A percentile compares a stretch with the other conserved stretches of the same genome.
phyloP scores from a whole-genome alignment of 768 basidiomycete genomes.

The Hemileccinum impolitum region DNA sequence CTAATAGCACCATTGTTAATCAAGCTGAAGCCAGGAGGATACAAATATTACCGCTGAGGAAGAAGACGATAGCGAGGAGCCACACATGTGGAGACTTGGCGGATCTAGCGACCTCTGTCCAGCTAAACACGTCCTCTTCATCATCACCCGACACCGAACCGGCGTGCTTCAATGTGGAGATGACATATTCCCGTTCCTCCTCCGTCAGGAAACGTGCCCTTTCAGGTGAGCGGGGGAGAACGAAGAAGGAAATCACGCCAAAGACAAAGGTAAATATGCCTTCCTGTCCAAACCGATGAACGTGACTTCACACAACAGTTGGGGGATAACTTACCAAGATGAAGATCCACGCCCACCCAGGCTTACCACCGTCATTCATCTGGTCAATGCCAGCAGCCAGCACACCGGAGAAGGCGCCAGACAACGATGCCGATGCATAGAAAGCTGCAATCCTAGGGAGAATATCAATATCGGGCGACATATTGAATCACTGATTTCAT shows the following conservation, averaged over 20 bases:
- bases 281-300: conserved; percentile 32
- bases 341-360: conserved; percentile 65
- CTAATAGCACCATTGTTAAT: conserved; percentile 11
- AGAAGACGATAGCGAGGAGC: conserved; percentile 47
- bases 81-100: conserved; percentile 53
- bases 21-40: neutral
- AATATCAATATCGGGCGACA: conserved; percentile 1
- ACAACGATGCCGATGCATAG: conserved; percentile 45
- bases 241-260: conserved; percentile 47
- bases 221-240: conserved; percentile 45
- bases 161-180: conserved; percentile 20
- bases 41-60: conserved; percentile 47
- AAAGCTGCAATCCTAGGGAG: conserved; percentile 36
- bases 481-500: neutral
- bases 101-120: conserved; percentile 50
- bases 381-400: conserved; percentile 58
- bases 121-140: conserved; percentile 47
- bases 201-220: conserved; percentile 48
- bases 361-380: conserved; percentile 50
- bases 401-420: conserved; percentile 62
- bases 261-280: conserved; percentile 62
- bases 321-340: conserved; percentile 36
- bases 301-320: neutral
- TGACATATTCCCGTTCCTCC: conserved; percentile 48
- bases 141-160: conserved; percentile 40